A percentile compares a stretch with the other conserved stretches of the same genome.
Evolutionary conservation across 352 stramenopile genomes (phyloP).

Genomic region (Phytophthora parvispora): DNA sequence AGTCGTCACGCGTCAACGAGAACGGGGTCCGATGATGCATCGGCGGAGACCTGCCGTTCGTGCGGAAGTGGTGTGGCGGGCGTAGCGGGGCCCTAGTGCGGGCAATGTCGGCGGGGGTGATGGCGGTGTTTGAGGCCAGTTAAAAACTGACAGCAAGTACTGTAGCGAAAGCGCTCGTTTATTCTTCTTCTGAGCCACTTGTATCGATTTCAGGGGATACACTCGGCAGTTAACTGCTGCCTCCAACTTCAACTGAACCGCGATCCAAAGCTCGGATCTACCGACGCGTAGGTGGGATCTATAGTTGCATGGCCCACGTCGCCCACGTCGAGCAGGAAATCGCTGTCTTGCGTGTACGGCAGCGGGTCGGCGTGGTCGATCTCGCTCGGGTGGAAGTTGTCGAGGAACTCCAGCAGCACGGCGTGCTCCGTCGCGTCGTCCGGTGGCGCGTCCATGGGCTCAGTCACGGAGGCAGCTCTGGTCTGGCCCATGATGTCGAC

Average conservation of each 20-base stretch:
- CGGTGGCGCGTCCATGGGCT: not conserved
- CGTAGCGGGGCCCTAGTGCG: not conserved
- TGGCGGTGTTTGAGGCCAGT: not conserved
- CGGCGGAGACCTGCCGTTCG: not conserved
- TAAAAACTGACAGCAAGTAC: not conserved
- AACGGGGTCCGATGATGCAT: not conserved
- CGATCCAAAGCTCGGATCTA: constrained; percentile 3
- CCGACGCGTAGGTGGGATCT: not conserved
- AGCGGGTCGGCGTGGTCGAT: constrained; percentile 28
- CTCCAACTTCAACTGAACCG: constrained; percentile 12
- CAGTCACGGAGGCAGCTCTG: constrained; percentile 7
- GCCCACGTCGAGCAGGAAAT: constrained; percentile 6
- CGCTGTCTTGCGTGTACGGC: constrained; percentile 9
- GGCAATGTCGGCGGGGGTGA: not conserved
- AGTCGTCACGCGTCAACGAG: constrained; percentile 8
- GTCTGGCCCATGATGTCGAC: constrained; percentile 2
- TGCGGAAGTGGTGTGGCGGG: not conserved
- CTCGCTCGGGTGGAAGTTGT: constrained; percentile 31
- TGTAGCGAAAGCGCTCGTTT: not conserved
- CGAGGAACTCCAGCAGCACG: constrained; percentile 28
- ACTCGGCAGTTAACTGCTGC: not conserved
- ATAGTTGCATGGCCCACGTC: not conserved
- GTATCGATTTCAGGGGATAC: not conserved
- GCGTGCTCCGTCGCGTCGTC: constrained; percentile 21
- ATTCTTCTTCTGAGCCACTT: not conserved